phyloP scores from a whole-genome alignment of 441 rosid species.

The Erodium chrysanthum region DNA sequence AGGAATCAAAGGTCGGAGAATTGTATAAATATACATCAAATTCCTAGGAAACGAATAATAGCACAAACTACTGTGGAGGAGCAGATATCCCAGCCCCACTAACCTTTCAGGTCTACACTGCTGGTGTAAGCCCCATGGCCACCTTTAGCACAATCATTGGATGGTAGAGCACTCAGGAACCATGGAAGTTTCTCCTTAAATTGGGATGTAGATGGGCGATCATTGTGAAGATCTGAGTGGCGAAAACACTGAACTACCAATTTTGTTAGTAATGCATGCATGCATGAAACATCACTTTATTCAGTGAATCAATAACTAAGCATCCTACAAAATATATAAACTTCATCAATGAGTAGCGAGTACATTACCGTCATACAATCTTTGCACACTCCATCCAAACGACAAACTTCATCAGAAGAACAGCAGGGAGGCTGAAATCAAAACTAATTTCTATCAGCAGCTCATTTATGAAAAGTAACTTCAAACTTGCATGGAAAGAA shows the following conservation, averaged over 20 bases:
- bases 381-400: slow-evolving; percentile 65
- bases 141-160: slow-evolving; percentile 97
- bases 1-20: not conserved
- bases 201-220: slow-evolving; percentile 80
- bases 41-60: not conserved
- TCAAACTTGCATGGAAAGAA: slow-evolving; percentile 9
- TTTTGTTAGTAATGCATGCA: slow-evolving; percentile 14
- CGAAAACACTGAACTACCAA: slow-evolving; percentile 66
- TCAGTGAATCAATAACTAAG: slow-evolving; percentile 7
- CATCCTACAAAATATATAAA: slow-evolving; percentile 4
- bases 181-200: slow-evolving; percentile 92
- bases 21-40: not conserved
- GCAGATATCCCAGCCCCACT: slow-evolving; percentile 18
- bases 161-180: slow-evolving; percentile 89
- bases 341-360: slow-evolving; percentile 12
- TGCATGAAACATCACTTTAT: slow-evolving; percentile 11
- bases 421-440: slow-evolving; percentile 82
- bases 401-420: slow-evolving; percentile 50
- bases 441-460: slow-evolving; percentile 14
- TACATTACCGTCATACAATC: slow-evolving; percentile 91
- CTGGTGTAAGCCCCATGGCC: slow-evolving; percentile 93
- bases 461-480: not conserved
- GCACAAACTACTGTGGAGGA: not conserved
- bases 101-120: slow-evolving; percentile 86
- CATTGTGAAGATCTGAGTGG: slow-evolving; percentile 74